phyloP scores from a whole-genome alignment of 805 yeast genomes.

The Vanderwaltozyma yarrowii region DNA sequence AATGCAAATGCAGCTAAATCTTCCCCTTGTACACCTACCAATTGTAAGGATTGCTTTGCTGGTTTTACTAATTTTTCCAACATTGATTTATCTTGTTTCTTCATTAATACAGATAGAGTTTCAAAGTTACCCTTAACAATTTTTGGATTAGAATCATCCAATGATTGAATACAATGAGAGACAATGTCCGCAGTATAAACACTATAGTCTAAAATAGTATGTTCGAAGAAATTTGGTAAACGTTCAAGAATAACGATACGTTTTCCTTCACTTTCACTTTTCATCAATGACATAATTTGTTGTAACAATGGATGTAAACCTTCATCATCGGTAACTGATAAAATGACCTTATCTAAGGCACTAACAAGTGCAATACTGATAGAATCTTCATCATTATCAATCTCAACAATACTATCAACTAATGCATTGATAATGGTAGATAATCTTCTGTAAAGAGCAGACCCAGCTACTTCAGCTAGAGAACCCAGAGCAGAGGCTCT shows the following conservation, averaged over 20 bases:
- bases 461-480: conserved; percentile 82
- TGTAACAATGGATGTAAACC: conserved; percentile 81
- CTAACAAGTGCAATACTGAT: conserved; percentile 33
- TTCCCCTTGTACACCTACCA: conserved; percentile 51
- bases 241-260: conserved; percentile 56
- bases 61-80: conserved; percentile 72
- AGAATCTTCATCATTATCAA: conserved; percentile 32
- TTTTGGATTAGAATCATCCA: conserved; percentile 57
- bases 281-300: conserved; percentile 64
- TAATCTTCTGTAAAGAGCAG: conserved; percentile 63
- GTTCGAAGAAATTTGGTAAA: conserved; percentile 59
- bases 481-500: conserved; percentile 85
- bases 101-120: conserved; percentile 55
- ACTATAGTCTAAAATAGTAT: conserved; percentile 58
- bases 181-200: conserved; percentile 69
- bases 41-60: conserved; percentile 60
- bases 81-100: conserved; percentile 63
- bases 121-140: conserved; percentile 58
- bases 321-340: conserved; percentile 63
- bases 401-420: conserved; percentile 43
- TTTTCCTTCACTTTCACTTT: conserved; percentile 59
- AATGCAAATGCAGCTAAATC: conserved; percentile 62
- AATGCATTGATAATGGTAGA: conserved; percentile 65
- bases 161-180: conserved; percentile 52
- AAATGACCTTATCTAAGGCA: conserved; percentile 59